Percentiles rank a stretch among this genome's conserved stretches.
phyloP scores from a whole-genome alignment of 208 protist species.

The Vickermania spadyakhi region DNA sequence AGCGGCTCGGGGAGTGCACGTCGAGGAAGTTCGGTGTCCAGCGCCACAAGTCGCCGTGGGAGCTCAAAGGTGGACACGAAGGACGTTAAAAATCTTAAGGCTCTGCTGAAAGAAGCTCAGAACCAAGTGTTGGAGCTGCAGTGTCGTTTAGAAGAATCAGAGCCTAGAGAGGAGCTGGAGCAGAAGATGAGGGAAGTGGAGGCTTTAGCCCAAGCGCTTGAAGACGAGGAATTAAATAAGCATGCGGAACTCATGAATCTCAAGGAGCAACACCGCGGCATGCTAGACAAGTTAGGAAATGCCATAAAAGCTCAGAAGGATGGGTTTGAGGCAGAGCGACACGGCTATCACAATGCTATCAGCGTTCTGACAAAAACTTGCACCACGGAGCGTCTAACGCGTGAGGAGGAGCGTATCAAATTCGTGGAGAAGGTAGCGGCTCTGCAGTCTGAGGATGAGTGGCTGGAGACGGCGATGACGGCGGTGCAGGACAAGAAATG shows the following conservation, averaged over 20 bases:
- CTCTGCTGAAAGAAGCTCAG: slow-evolving; percentile 1
- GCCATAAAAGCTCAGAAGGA: neutral
- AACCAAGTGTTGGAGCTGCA: slow-evolving; percentile 20
- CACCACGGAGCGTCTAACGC: neutral
- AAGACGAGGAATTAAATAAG: neutral
- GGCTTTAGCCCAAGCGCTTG: neutral
- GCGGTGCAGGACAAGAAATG: slow-evolving; percentile 1
- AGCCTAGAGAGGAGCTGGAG: neutral
- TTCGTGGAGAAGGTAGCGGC: neutral
- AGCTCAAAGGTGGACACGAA: neutral
- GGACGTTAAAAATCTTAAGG: neutral
- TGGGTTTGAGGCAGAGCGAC: neutral
- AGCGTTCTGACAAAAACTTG: neutral
- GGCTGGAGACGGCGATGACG: neutral
- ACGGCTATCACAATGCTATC: neutral
- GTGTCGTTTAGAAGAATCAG: neutral
- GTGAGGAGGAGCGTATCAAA: neutral
- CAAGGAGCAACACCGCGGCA: neutral
- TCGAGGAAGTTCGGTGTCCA: neutral
- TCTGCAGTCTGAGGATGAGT: neutral
- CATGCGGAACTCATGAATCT: neutral
- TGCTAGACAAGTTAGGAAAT: neutral
- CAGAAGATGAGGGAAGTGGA: neutral
- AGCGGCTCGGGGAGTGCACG: too few species aligned
- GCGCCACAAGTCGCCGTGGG: too few species aligned